Evolutionary conservation across 306 rosid species (phyloP).

Genomic region (Crataegus laevigata): DNA sequence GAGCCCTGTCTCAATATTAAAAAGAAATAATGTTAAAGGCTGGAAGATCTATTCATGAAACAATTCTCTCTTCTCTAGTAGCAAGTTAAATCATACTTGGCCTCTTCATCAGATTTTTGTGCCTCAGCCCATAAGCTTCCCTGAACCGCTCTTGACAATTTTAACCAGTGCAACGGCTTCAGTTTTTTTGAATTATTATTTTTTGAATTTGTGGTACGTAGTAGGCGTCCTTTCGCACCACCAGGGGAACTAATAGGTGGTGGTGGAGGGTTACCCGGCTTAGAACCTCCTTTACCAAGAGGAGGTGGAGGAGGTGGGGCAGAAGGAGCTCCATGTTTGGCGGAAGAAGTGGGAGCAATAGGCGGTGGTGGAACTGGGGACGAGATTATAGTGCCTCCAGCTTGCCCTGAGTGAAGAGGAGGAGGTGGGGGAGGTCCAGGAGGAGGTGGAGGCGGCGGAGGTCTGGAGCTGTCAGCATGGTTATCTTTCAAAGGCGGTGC

Average conservation of each 20-base stretch:
- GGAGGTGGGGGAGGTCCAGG: conserved; percentile 27
- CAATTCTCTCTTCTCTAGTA: conserved; percentile 7
- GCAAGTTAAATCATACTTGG: conserved; percentile 51
- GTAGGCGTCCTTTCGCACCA: conserved; percentile 45
- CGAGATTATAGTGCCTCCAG: conserved; percentile 18
- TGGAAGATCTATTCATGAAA: conserved; percentile 13
- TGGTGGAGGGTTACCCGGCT: conserved; percentile 29
- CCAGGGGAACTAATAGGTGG: conserved; percentile 24
- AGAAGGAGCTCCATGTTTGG: conserved; percentile 15
- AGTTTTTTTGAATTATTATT: conserved; percentile 52
- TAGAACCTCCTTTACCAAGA: conserved; percentile 34
- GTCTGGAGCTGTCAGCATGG: conserved; percentile 14
- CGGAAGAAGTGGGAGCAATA: conserved; percentile 13
- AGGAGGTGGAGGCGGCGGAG: conserved; percentile 30
- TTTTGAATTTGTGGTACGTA: conserved; percentile 44
- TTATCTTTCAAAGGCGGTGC: conserved; percentile 32
- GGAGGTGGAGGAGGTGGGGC: conserved; percentile 69
- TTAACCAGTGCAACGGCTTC: conserved; percentile 94
- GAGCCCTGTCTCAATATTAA: conserved; percentile 52
- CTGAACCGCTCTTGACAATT: conserved; percentile 67
- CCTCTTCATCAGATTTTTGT: conserved; percentile 63
- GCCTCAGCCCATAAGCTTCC: conserved; percentile 98
- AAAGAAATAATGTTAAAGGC: conserved; percentile 4
- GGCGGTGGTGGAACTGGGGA: conserved; percentile 25
- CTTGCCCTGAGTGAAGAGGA: conserved; percentile 19